phyloP scores from a whole-genome alignment of 805 yeast species.

The Wickerhamomyces pijperi region DNA sequence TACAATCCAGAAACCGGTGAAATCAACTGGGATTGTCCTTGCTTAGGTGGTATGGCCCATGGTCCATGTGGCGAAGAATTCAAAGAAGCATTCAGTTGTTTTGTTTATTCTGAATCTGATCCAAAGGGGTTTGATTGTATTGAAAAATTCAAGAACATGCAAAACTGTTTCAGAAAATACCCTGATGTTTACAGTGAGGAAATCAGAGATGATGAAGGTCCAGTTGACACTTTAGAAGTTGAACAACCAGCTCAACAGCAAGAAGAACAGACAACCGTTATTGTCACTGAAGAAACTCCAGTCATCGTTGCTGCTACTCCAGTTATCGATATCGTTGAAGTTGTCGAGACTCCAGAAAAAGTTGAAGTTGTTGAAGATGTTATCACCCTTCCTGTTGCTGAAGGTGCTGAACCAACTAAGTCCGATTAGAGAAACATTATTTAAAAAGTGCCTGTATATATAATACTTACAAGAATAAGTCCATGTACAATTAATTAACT shows the following conservation, averaged over 20 bases:
- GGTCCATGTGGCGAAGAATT: conserved; percentile 98
- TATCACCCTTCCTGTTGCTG: conserved; percentile 1
- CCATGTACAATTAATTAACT: not conserved
- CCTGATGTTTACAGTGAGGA: conserved; percentile 94
- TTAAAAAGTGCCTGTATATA: not conserved
- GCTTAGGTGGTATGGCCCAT: conserved; percentile 96
- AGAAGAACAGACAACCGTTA: too few species aligned
- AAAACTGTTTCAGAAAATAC: conserved; percentile 81
- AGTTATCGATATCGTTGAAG: not conserved
- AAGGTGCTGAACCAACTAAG: conserved; percentile 1
- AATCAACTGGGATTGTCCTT: conserved; percentile 99
- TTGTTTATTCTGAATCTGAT: conserved; percentile 85
- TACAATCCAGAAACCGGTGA: conserved; percentile 96
- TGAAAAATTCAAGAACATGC: conserved; percentile 84
- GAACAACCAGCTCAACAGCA: not conserved
- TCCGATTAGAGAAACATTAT: not conserved
- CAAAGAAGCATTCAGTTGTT: conserved; percentile 89
- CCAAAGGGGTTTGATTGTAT: conserved; percentile 96
- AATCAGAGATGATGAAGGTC: conserved; percentile 64
- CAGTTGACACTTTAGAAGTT: conserved; percentile 15
- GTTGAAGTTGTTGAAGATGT: not conserved
- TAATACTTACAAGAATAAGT: not conserved
- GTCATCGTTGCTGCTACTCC: not conserved
- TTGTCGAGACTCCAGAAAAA: not conserved
- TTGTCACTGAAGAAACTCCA: conserved; percentile 1